Conservation (phyloP, 331 rosid species). For the Malus hybrid region DNA sequence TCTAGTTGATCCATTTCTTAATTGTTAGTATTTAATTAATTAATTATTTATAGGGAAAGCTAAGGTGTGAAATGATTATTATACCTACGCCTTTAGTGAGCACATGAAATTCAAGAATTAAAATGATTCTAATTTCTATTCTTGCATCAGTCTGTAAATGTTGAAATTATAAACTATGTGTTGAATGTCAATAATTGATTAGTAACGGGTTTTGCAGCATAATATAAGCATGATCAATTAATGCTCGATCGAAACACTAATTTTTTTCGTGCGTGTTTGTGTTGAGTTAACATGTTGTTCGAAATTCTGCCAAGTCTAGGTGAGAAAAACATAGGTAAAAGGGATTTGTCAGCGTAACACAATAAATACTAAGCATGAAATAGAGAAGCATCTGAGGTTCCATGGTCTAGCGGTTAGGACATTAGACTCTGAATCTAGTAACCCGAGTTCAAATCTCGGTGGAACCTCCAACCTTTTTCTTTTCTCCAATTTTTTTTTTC, state of each 20-base stretch:
- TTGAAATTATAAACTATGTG: too few species aligned
- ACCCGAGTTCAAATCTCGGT: conserved; percentile 93
- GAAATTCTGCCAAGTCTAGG: not conserved
- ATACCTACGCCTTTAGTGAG: too few species aligned
- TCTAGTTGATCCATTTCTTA: too few species aligned
- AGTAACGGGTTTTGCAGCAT: too few species aligned
- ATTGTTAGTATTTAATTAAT: too few species aligned
- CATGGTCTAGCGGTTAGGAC: conserved; percentile 95
- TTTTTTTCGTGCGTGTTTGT: not conserved
- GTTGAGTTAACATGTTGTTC: not conserved
- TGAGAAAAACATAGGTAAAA: not conserved
- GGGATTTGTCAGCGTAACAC: not conserved
- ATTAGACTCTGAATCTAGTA: conserved; percentile 94
- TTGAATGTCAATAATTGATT: too few species aligned
- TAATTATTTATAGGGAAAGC: too few species aligned
- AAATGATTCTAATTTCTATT: too few species aligned
- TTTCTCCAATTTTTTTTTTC: too few species aligned
- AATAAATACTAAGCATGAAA: not conserved
- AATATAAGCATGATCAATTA: not conserved
- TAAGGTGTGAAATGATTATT: not conserved
- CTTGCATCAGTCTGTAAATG: accelerated
- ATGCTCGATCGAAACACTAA: not conserved
- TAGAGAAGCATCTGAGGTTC: not conserved
- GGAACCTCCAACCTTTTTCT: conserved; percentile 29
- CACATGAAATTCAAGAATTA: too few species aligned